These are phyloP conservation scores for Porodaedalea pini DNA, from an alignment of 1,284 basidiomycete genomes.

Conservation along the genomic window DNA sequence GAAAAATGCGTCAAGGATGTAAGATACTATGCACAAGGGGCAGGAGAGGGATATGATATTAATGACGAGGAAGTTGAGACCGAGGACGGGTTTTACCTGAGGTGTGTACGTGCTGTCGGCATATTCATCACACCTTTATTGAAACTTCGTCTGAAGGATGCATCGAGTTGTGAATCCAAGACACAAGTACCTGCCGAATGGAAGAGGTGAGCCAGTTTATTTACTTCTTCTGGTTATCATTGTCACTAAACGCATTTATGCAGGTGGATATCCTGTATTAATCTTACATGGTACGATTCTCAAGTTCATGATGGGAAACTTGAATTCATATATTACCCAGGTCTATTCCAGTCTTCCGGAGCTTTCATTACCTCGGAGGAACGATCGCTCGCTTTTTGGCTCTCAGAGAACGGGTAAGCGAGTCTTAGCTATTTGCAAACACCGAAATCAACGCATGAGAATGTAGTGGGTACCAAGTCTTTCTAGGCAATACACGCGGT, in stretches of 20 bases:
- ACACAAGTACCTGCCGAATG: slow-evolving; percentile 38
- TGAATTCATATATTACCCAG: slow-evolving; percentile 3
- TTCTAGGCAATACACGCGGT: slow-evolving; percentile 56
- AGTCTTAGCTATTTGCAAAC: no score
- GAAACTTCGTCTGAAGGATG: slow-evolving; percentile 33
- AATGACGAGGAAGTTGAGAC: slow-evolving; percentile 53
- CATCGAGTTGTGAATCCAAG: slow-evolving; percentile 49
- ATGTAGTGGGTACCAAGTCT: slow-evolving; percentile 50
- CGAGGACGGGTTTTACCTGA: slow-evolving; percentile 53
- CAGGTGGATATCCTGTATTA: slow-evolving; percentile 52
- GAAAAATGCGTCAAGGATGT: slow-evolving; percentile 51
- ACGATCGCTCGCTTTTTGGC: slow-evolving; percentile 57
- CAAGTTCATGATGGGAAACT: not conserved
- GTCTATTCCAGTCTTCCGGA: slow-evolving; percentile 60
- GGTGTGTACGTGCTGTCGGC: slow-evolving; percentile 27
- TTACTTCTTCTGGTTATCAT: not conserved
- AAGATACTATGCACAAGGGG: slow-evolving; percentile 48
- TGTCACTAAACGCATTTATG: not conserved
- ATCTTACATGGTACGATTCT: slow-evolving; percentile 44
- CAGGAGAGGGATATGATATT: slow-evolving; percentile 47
- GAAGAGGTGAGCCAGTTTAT: slow-evolving; percentile 27
- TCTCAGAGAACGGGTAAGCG: slow-evolving; percentile 44
- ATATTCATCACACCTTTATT: not conserved
- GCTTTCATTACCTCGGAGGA: slow-evolving; percentile 62
- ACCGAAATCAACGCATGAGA: not conserved